Evolutionary conservation across 768 basidiomycete species (phyloP).

Genomic region (Artomyces pyxidatus): DNA sequence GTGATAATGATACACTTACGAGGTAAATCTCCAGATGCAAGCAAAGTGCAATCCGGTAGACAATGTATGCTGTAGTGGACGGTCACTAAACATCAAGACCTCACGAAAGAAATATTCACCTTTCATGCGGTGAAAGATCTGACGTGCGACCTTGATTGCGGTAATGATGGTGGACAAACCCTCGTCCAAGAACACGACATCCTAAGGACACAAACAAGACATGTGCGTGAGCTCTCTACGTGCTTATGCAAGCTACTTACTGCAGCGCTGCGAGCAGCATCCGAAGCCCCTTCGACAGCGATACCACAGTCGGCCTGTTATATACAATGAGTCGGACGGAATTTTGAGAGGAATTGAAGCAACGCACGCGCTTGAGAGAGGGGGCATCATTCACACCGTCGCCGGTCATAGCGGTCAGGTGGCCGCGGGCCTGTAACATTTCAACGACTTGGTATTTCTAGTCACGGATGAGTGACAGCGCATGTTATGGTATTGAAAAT

Average conservation of each 20-base stretch:
- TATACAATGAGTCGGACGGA: background rate
- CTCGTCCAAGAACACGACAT: constrained; percentile 42
- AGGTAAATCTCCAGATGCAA: constrained; percentile 40
- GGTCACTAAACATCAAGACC: background rate
- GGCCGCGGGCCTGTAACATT: constrained; percentile 32
- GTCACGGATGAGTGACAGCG: background rate
- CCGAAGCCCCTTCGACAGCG: constrained; percentile 35
- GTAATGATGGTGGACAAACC: constrained; percentile 36
- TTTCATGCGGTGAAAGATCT: constrained; percentile 44
- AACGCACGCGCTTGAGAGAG: constrained; percentile 22
- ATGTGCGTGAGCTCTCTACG: background rate
- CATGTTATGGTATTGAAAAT: background rate
- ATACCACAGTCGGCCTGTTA: constrained; percentile 28
- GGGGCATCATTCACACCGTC: constrained; percentile 29
- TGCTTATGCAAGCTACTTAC: constrained; percentile 5
- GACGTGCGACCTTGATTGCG: constrained; percentile 38
- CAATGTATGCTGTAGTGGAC: constrained; percentile 32
- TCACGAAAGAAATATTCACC: constrained; percentile 26
- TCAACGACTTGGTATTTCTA: constrained; percentile 27
- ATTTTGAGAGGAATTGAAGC: constrained; percentile 11
- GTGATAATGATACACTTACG: constrained; percentile 7
- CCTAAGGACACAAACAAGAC: constrained; percentile 10
- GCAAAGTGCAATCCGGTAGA: constrained; percentile 43
- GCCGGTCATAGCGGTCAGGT: constrained; percentile 38
- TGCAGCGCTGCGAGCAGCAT: constrained; percentile 33